phyloP scores from a whole-genome alignment of 179 eudicot genomes.

The Heliamphora pulchella region DNA sequence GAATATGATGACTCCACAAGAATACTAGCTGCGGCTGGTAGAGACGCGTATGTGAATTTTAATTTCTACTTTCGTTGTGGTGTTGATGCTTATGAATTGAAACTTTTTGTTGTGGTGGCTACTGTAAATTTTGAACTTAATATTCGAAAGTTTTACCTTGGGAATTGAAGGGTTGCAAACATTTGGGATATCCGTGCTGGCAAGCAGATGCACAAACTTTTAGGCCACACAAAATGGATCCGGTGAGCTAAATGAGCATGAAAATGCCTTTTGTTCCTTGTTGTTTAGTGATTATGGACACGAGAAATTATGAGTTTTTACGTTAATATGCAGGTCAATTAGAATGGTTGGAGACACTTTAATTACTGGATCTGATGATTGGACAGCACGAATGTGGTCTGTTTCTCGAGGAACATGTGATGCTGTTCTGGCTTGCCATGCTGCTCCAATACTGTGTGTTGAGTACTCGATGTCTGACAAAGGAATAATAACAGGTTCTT shows the following conservation, averaged over 20 bases:
- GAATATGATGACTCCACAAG: conserved; percentile 87
- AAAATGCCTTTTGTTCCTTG: conserved; percentile 9
- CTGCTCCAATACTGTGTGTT: conserved; percentile 55
- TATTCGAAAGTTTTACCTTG: conserved; percentile 10
- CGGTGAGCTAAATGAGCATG: conserved; percentile 24
- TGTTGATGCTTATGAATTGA: neutral
- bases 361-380: conserved; percentile 89
- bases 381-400: conserved; percentile 96
- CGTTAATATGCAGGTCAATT: conserved; percentile 45
- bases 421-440: conserved; percentile 71
- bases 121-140: neutral
- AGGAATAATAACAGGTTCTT: conserved; percentile 59
- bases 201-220: conserved; percentile 81
- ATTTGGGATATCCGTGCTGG: conserved; percentile 98
- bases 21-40: conserved; percentile 78
- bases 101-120: neutral
- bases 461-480: conserved; percentile 58
- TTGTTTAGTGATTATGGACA: neutral
- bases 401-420: conserved; percentile 78
- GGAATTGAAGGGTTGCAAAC: conserved; percentile 40
- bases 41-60: conserved; percentile 54
- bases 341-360: conserved; percentile 91
- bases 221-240: conserved; percentile 88
- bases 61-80: neutral
- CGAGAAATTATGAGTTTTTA: conserved; percentile 8